phyloP scores from a whole-genome alignment of 306 rosid genomes.

The Dryas octopetala region DNA sequence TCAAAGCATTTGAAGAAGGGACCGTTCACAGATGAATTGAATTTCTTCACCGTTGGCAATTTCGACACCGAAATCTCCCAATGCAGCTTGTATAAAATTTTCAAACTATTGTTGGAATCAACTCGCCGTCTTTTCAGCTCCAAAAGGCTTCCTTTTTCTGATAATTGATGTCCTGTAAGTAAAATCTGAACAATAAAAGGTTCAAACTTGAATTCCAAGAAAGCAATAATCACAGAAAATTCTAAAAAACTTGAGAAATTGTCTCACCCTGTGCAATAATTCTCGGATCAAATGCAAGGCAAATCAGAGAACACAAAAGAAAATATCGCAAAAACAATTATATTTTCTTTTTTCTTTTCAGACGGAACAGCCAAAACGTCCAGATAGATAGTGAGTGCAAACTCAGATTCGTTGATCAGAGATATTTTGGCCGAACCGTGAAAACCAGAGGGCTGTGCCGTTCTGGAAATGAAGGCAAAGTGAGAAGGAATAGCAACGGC shows the following conservation, averaged over 20 bases:
- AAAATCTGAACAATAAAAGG: neutral
- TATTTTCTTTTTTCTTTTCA: too few relatives aligned
- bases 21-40: neutral
- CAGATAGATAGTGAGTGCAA: neutral
- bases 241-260: too few relatives aligned
- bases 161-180: neutral
- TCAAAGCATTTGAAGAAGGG: neutral
- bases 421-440: conserved; percentile 22
- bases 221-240: too few relatives aligned
- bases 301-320: neutral
- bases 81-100: neutral
- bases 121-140: too few relatives aligned
- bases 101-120: too few relatives aligned
- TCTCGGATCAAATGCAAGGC: neutral
- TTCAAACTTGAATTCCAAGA: too few relatives aligned
- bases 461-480: conserved; percentile 19
- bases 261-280: too few relatives aligned
- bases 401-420: neutral
- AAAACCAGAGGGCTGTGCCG: conserved; percentile 13
- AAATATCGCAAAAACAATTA: too few relatives aligned
- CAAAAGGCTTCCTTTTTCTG: neutral
- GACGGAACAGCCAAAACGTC: conserved; percentile 13
- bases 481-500: conserved; percentile 12
- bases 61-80: neutral
- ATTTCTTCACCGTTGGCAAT: neutral